phyloP scores from a whole-genome alignment of 805 yeast species.

The Pichia heedii region DNA sequence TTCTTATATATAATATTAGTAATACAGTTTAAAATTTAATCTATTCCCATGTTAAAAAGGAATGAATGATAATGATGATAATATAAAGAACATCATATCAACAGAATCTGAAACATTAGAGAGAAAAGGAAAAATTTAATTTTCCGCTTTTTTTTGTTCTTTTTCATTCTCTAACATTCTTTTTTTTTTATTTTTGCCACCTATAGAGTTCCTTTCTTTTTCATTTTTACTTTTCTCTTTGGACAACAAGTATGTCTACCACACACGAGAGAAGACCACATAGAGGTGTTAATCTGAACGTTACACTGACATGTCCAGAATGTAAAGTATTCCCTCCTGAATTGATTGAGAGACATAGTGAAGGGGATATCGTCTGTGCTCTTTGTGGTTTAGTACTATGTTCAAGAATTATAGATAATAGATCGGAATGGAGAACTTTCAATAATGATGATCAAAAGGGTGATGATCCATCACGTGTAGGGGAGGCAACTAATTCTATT shows the following conservation, averaged over 20 bases:
- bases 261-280: slow-evolving; percentile 9
- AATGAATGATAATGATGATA: too few relatives aligned
- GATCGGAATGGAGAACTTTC: slow-evolving; percentile 98
- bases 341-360: slow-evolving; percentile 87
- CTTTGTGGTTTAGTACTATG: slow-evolving; percentile 91
- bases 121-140: too few relatives aligned
- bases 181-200: too few relatives aligned
- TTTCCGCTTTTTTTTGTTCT: too few relatives aligned
- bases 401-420: slow-evolving; percentile 84
- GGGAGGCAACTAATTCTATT: slow-evolving; percentile 91
- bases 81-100: too few relatives aligned
- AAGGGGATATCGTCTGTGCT: slow-evolving; percentile 98
- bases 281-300: slow-evolving; percentile 75
- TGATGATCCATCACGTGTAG: slow-evolving; percentile 98
- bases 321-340: slow-evolving; percentile 95
- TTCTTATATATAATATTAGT: too few relatives aligned
- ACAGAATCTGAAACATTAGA: too few relatives aligned
- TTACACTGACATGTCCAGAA: slow-evolving; percentile 89
- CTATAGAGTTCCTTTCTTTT: neutral
- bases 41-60: too few relatives aligned
- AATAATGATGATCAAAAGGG: slow-evolving; percentile 97
- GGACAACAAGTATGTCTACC: slow-evolving; percentile 7
- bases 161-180: too few relatives aligned
- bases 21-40: too few relatives aligned
- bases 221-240: neutral